Conservation (phyloP, 306 rosid species). For the Cucurbita ficifolia region DNA sequence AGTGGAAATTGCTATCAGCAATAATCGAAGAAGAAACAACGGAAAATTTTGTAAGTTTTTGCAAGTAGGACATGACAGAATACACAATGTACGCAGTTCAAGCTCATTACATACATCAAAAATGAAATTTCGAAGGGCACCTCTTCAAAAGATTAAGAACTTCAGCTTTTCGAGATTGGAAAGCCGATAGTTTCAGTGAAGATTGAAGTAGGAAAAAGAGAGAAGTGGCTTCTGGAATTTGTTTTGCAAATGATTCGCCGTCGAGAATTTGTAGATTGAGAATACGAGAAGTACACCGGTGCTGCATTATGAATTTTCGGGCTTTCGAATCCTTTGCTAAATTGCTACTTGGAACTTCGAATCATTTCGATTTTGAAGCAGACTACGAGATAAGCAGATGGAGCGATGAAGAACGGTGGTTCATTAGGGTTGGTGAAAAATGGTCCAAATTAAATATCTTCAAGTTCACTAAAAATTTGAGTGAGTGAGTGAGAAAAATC, state of each 20-base stretch:
- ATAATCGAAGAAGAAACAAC: slow-evolving; percentile 16
- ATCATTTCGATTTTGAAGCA: too few relatives aligned
- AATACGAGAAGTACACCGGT: neutral
- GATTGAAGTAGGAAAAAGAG: neutral
- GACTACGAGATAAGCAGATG: too few relatives aligned
- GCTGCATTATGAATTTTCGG: too few relatives aligned
- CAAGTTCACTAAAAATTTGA: too few relatives aligned
- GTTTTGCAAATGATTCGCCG: neutral
- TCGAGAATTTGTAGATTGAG: neutral
- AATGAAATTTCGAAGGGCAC: neutral
- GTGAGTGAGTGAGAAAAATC: too few relatives aligned
- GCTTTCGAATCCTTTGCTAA: too few relatives aligned
- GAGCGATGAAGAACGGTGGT: too few relatives aligned
- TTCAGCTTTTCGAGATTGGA: neutral
- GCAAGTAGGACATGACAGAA: slow-evolving; percentile 29
- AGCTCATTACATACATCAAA: neutral
- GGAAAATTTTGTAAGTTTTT: slow-evolving; percentile 15
- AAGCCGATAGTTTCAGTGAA: neutral
- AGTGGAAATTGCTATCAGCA: slow-evolving; percentile 1
- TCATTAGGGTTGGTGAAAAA: too few relatives aligned
- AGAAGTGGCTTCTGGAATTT: neutral
- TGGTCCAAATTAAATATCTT: too few relatives aligned
- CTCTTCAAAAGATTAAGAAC: neutral
- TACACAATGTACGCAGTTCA: neutral
- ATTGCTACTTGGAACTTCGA: too few relatives aligned